Base-by-base conservation (phyloP, 352 stramenopile genomes). In the Globisporangium nodosum region DNA sequence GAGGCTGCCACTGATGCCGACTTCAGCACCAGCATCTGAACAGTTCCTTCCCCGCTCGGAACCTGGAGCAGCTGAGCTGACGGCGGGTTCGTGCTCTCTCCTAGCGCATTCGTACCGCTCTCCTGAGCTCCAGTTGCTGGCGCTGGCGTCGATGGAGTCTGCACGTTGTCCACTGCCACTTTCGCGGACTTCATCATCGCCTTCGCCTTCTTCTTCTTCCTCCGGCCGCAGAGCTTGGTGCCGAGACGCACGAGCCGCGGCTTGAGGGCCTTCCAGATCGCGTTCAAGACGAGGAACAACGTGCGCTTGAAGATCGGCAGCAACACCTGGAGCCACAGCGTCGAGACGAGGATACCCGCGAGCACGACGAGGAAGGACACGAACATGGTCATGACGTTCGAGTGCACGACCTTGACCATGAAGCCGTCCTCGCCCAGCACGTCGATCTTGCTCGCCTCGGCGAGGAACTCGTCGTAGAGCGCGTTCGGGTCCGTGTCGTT, bases 351-450 rank as follows among this genome's bases (percentile, higher is more conserved):
- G 37, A 43, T 43, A 13, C 37, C 12, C 1, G 78, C 49, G 5
- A 91, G 40, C 11, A 83, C 56, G n/a, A 77, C 15, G 13, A 78
- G 56, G 13, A 88, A 85, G n/a, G 88, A 68, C 1, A 92, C 43
- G 21, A 90, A 85, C 52, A 91, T 74, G 27, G 87, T 60, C 78
- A 90, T 85, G 18, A 80, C 76, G 66, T 92, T 89, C 9, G 78
- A 68, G 21, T 76, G 79, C 13, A 91, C 64, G 37, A 94, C 63
- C 61, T 90, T 92, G 45, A 87, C 71, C 13, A 92, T 63, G 46
- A 90, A 71, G 42, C 77, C 73, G 47, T 76, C 50, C 16, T 85
- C 33, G n/a, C 75, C 79, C 6, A 89, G 50, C 0, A 78, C 58
- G 45, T 87, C 74, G 21, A 90, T 70, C 35, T 76, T 63, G 20